Conservation (phyloP, 768 basidiomycete species). For the Suillus sp. region DNA sequence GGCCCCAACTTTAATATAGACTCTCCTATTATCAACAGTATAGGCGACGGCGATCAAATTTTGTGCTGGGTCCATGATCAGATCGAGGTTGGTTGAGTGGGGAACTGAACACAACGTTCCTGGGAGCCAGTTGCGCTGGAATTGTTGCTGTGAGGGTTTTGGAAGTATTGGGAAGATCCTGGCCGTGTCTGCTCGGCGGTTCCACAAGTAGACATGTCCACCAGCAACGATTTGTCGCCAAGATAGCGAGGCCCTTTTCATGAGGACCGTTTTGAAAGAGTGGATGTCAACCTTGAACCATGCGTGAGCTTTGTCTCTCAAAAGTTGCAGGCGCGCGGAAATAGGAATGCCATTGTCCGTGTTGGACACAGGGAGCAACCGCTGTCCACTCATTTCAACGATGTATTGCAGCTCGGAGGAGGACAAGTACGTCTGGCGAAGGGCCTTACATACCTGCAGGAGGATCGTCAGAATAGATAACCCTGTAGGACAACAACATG, state of each 20-base stretch:
- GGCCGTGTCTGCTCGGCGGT: background rate
- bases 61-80: background rate
- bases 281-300: background rate
- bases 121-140: background rate
- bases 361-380: background rate
- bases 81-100: background rate
- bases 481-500: background rate
- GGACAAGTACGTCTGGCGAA: background rate
- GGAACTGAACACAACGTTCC: background rate
- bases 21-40: background rate
- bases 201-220: background rate
- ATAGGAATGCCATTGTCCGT: background rate
- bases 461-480: background rate
- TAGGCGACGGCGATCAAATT: background rate
- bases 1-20: background rate
- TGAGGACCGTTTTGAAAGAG: background rate
- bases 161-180: background rate
- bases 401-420: slow-evolving; percentile 1
- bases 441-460: background rate
- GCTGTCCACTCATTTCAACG: background rate
- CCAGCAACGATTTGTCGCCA: background rate
- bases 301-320: background rate
- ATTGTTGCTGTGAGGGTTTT: background rate
- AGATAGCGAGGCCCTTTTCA: background rate
- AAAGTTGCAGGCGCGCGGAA: background rate